Evolutionary conservation across 352 stramenopile species (phyloP).

Genomic region (Phytopythium kandeliae): DNA sequence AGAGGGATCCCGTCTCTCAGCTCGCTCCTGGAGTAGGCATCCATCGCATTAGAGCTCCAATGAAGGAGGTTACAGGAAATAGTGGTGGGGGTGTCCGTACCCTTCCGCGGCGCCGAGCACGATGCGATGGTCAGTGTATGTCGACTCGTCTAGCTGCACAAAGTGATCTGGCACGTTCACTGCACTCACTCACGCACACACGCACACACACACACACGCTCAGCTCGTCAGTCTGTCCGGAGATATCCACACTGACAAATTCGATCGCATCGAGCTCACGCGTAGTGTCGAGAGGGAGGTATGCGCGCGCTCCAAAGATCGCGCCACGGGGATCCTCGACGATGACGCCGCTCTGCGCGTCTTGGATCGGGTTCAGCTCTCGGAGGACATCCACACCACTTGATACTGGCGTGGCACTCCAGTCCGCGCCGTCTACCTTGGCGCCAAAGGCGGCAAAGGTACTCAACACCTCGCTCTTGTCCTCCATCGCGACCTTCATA

Average conservation of each 20-base stretch:
- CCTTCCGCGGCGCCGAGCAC: slow-evolving; percentile 69
- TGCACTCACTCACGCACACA: slow-evolving; percentile 13
- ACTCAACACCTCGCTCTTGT: slow-evolving; percentile 47
- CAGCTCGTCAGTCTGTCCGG: slow-evolving; percentile 1
- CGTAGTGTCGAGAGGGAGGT: slow-evolving; percentile 31
- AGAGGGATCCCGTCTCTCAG: slow-evolving; percentile 85
- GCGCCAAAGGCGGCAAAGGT: slow-evolving; percentile 49
- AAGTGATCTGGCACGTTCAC: slow-evolving; percentile 47
- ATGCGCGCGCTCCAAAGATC: slow-evolving; percentile 56
- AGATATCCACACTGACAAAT: slow-evolving; percentile 2
- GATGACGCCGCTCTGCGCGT: slow-evolving; percentile 26
- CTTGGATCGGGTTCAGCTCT: slow-evolving; percentile 26
- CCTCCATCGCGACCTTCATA: slow-evolving; percentile 74
- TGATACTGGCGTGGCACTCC: slow-evolving; percentile 10
- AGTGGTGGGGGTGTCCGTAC: slow-evolving; percentile 25
- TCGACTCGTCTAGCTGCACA: slow-evolving; percentile 26
- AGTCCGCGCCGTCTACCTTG: slow-evolving; percentile 18
- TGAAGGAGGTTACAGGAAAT: background rate
- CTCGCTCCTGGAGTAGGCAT: slow-evolving; percentile 39
- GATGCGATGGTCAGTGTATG: slow-evolving; percentile 61
- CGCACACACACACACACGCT: background rate
- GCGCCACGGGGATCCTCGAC: slow-evolving; percentile 60
- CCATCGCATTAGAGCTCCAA: background rate
- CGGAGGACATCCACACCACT: slow-evolving; percentile 19
- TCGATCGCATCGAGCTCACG: slow-evolving; percentile 12